Base-by-base conservation (phyloP, 1,139 yeast genomes). In the Suhomyces ambrosiae region DNA sequence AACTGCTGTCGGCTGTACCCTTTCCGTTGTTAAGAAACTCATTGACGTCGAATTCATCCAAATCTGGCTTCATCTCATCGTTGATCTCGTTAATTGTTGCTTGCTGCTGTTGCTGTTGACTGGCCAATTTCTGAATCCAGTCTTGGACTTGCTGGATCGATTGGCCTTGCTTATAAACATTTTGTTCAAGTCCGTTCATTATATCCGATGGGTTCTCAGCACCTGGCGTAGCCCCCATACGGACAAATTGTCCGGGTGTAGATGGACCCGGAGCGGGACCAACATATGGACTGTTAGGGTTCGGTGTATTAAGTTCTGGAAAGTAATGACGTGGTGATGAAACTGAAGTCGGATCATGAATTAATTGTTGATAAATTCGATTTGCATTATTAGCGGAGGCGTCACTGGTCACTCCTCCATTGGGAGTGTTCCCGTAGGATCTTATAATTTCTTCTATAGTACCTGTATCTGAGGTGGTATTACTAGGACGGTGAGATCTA, bases 61-160 rank as follows among this genome's bases (percentile, higher is more conserved):
- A 56, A 25, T 58, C 54, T 12, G 47, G 49, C 26, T 40, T 40
- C 18, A 38, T 16, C 12, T 44, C 48, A 11, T 45, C 48, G 15
- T 40, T 42, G 25, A 47, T 40, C 27, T 47, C 50, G 33, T 47
- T 40, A 22, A 45, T 47, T 9, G 48, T 40, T 4, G 44, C 41
- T 14, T 61, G 66, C 25, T 61, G 61, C 24, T 60, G 64, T 32
- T 64, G 62, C 35, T 65, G 74, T 37, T 66, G 70, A 30, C 51
- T 56, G 2, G 72, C 67, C 33, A 74, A 54, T 38, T 65, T 73
- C 40, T 65, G 76, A 32, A 78, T 67, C 81, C 82, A 76, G 46
- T 79, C 82, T 50, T 76, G 79, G 1, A 76, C 79, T 49, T 77
- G 82, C 53, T 69, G 77, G 37, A 79, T 68, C 3, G 80, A 71